Evolutionary conservation across 345 rosid species (phyloP).

Genomic region (Trapa incisa): DNA sequence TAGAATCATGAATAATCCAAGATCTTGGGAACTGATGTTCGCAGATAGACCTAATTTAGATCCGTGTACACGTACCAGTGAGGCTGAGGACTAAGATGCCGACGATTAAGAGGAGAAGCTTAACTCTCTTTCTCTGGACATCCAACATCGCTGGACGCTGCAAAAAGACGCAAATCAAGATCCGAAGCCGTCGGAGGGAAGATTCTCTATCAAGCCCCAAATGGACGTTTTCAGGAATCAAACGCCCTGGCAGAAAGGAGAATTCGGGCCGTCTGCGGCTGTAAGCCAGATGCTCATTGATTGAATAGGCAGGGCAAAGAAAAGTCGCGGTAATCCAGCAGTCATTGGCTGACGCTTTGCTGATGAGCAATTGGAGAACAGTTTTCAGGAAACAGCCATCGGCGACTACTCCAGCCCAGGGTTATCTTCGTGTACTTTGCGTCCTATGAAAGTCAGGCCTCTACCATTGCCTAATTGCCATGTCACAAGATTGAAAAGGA

Average conservation of each 20-base stretch:
- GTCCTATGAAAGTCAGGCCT: constrained; percentile 7
- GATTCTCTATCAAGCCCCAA: not conserved
- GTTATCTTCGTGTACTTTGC: not conserved
- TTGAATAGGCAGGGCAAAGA: no score
- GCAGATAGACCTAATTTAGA: not conserved
- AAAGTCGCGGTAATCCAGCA: no score
- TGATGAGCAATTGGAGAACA: not conserved
- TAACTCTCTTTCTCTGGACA: constrained; percentile 39
- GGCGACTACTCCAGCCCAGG: not conserved
- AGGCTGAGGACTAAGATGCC: constrained; percentile 60
- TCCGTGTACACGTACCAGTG: constrained; percentile 29
- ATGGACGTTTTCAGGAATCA: not conserved
- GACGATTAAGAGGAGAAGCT: constrained; percentile 28
- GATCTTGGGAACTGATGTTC: not conserved
- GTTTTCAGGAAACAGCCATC: not conserved
- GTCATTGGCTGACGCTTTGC: no score
- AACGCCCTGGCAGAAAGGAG: not conserved
- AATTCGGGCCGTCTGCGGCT: not conserved
- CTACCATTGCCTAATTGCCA: constrained; percentile 28
- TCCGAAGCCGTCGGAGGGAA: not conserved
- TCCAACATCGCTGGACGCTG: constrained; percentile 28
- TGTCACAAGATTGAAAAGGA: constrained; percentile 25
- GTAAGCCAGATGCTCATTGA: no score
- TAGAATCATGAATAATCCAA: not conserved
- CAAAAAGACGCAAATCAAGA: not conserved